Evolutionary conservation across 805 yeast genomes (phyloP), one percentile per base, ranked within the genome.

Genomic region (Saccharomycopsis sp.): DNA sequence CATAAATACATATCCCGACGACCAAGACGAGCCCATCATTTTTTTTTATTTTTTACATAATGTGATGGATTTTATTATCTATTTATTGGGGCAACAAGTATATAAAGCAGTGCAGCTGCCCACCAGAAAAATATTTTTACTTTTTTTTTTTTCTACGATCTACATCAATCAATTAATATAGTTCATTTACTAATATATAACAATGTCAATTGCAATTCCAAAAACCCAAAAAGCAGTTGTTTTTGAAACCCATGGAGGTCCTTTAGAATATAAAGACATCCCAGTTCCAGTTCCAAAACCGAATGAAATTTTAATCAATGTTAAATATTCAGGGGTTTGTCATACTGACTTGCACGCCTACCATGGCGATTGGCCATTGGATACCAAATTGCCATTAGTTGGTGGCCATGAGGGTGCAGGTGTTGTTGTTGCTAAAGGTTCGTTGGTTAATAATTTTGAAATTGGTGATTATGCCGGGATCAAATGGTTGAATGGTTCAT

Each of bases 401-500:
- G 83, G 83, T 52, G 83, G 83, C 45, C 83, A 77, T 57, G 83
- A 77, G 62, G 83, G 83, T 63, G 80, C 81, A 21, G 82, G 83
- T 62, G 69, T 72, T 33, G 81, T 77, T 48, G 82, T 77, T 32
- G 79, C 71, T 21, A 62, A 67, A 56, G 83, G 83, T 49, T 65
- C 63, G n/a, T 67, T 72, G 53, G 82, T 77, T 40, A 65, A 58
- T 29, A 73, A 75, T 49, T 77, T 76, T 65, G 62, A 75, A 52
- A 59, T 77, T 44, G 83, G 83, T 53, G 83, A 77, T 54, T 64
- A 61, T 28, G 83, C 81, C 22, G 83, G 83, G 55, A 65, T 77
- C 54, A 77, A 77, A 62, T 77, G 82, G 82, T 61, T 77, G 60
- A 77, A 77, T 59, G 74, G 78, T 37, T 71, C 80, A n/a, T 77